Base-by-base conservation (phyloP, 2,329 filamentous ascomycete genomes). In the Atkinsonella texensis region DNA sequence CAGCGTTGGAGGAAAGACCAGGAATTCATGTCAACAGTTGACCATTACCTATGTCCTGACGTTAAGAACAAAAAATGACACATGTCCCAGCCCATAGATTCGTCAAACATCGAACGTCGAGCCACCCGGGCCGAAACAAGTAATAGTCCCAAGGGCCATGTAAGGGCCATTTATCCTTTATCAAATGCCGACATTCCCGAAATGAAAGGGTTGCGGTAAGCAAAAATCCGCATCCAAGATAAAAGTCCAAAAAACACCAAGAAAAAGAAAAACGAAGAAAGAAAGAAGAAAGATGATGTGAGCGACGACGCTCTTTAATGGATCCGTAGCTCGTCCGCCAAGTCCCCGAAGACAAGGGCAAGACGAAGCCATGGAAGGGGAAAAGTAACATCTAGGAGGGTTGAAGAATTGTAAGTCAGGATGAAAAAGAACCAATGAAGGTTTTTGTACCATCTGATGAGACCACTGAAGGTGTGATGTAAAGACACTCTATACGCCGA, bases 101-200 rank as follows among this genome's bases (percentile, higher is more conserved):
- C 46, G 15, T 52, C 51, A 49, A 32, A 48, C 28, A 13, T 48
- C 44, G 42, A 31, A 48, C 20, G 50, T n/a, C n/a, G 17, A 45
- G 48, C 48, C 48, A 41, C 45, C 52, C 40, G 35, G 33, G 18
- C 40, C 32, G 18, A 32, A 18, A 38, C 40, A 45, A 40, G 35
- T 39, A 31, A 51, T 35, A 39, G 47, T 53, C 41, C 32, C n/a
- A n/a, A n/a, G n/a, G n/a, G n/a, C n/a, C n/a, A n/a, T n/a, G n/a
- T n/a, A 41, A 45, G 33, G 41, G 42, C 45, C 48, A 46, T 48
- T 35, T 38, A 53, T 51, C 52, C 52, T 40, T 45, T 11, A 33
- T 12, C 35, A 33, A 53, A 53, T 48, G 52, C 52, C 52, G 15
- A 45, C 33, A 35, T 17, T 44, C 17, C 18, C n/a, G 15, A 45